Evolutionary conservation across 768 basidiomycete species (phyloP), one percentile per base, ranked within the genome.

Genomic region (Trametopsis cervina): DNA sequence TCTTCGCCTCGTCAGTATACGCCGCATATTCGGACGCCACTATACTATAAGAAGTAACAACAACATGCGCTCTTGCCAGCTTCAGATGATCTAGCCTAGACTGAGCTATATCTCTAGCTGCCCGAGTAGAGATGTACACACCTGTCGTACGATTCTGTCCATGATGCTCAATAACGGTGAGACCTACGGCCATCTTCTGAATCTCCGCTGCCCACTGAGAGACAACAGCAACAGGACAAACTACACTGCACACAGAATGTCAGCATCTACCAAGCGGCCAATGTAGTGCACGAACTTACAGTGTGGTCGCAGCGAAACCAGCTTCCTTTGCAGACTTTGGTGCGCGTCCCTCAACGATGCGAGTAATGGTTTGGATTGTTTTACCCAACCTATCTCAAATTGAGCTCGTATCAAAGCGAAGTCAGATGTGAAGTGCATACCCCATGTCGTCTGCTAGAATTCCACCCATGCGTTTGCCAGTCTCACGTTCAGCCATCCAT

Each of bases 401-500:
- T 20, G 21, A 23, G 22, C 4, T 23, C 9, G 40, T n/a, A 47
- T 37, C n/a, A 2, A 20, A 17, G 4, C 3, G 4, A 13, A 26
- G 17, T 5, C 13, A 40, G 12, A 26, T 25, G 2, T 38, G 3
- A 4, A 23, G 39, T 18, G 55, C 72, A 42, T 57, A 85, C 86
- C 86, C 88, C 85, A 89, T 89, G 58, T 89, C 89, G 62, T 97
- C 93, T 4, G 92, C 92, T 12, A 96, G 68, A 55, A 97, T 92
- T 0, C 95, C 95, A 1, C 95, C 94, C 5, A 59, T 69, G 55
- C 83, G 80, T 65, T 89, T 89, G 25, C 79, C 82, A 6, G 73
- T 64, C 65, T 98, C 95, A 17, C 94, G 76, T 5, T 83, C 79
- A 20, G 70, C 71, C 87, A 99, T 93, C 94, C 94, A 99, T 21